Conservation (phyloP, 1,139 yeast species). For the Sugiyamaella sp. region DNA sequence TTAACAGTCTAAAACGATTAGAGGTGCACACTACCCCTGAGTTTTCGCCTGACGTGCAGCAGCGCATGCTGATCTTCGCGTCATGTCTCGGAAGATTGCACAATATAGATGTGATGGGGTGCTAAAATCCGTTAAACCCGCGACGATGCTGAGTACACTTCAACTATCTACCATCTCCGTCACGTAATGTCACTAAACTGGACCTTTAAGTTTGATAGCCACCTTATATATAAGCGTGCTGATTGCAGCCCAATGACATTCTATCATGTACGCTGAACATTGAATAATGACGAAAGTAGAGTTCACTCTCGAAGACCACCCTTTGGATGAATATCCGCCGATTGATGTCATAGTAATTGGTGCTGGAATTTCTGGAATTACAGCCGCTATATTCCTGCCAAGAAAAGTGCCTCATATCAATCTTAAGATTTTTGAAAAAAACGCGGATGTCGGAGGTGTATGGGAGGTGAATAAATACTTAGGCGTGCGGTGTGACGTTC, state of each 20-base stretch:
- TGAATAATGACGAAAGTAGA: not conserved
- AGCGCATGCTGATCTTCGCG: not conserved
- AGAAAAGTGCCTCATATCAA: slow-evolving; percentile 33
- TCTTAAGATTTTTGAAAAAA: slow-evolving; percentile 48
- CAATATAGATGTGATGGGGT: not conserved
- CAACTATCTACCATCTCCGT: no score
- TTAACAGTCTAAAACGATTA: no score
- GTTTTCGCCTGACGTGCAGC: not conserved
- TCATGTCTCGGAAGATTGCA: not conserved
- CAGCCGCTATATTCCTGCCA: slow-evolving; percentile 27
- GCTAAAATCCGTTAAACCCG: not conserved
- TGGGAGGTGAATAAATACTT: slow-evolving; percentile 58
- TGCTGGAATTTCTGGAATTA: slow-evolving; percentile 53
- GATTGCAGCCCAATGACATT: not conserved
- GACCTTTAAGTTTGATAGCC: no score
- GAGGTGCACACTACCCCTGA: no score
- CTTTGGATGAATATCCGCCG: slow-evolving; percentile 18
- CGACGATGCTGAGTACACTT: no score
- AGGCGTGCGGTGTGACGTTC: slow-evolving; percentile 52
- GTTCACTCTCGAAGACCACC: slow-evolving; percentile 14
- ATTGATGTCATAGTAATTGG: slow-evolving; percentile 47
- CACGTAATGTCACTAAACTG: no score
- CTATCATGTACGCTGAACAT: not conserved
- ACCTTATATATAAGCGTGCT: no score
- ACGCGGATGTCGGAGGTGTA: slow-evolving; percentile 54